Evolutionary conservation across 768 basidiomycete genomes (phyloP).

Genomic region (Kwoniella heveanensis): DNA sequence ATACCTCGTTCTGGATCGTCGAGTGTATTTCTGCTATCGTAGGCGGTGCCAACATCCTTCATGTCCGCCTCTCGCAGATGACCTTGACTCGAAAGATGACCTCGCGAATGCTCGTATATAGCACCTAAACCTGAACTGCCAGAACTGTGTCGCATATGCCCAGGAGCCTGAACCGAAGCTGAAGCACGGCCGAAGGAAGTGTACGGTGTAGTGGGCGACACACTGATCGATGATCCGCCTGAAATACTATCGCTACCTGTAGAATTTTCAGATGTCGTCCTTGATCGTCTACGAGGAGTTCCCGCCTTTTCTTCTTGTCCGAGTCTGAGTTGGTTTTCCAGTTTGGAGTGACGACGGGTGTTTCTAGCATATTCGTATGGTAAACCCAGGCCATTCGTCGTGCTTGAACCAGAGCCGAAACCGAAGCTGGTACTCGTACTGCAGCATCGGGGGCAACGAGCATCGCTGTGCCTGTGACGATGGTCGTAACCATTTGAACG

Average conservation of each 20-base stretch:
- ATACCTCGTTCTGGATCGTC: not conserved
- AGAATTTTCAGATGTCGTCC: constrained; percentile 1
- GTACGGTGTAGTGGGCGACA: not conserved
- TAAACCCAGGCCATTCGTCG: not conserved
- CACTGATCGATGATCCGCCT: not conserved
- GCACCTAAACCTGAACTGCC: not conserved
- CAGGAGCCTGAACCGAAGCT: not conserved
- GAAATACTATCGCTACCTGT: not conserved
- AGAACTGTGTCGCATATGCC: not conserved
- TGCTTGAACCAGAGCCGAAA: no score
- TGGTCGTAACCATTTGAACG: no score
- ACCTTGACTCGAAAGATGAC: no score
- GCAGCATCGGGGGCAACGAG: no score
- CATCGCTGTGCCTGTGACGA: not conserved
- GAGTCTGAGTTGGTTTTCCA: no score
- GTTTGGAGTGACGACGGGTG: not conserved
- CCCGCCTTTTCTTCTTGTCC: not conserved
- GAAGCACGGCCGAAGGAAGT: not conserved
- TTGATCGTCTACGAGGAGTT: constrained; percentile 4
- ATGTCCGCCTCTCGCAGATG: not conserved
- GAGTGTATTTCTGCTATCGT: no score
- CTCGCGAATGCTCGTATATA: not conserved
- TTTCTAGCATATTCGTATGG: not conserved
- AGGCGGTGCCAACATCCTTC: no score
- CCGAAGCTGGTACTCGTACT: not conserved